These are phyloP conservation scores for Plasmodium gonderi DNA, from an alignment of 169 alveolate genomes.

Conservation along the genomic window DNA sequence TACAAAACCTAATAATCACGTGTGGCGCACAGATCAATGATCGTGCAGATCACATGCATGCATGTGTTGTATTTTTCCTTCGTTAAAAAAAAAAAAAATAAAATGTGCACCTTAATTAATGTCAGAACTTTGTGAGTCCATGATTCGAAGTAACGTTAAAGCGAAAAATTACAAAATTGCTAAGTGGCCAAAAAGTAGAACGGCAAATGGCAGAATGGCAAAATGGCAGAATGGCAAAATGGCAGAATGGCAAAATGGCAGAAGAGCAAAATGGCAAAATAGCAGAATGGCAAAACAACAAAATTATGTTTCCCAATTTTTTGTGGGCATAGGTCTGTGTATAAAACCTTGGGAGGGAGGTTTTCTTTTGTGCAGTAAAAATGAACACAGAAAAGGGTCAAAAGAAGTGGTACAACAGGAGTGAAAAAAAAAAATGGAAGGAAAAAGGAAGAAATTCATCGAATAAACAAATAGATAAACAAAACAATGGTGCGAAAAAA, in stretches of 20 bases:
- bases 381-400: not conserved
- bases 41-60: not conserved
- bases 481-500: not conserved
- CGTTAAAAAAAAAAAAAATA: not conserved
- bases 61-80: not conserved
- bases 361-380: not conserved
- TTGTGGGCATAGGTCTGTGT: not conserved
- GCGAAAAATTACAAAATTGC: no score
- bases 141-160: no score
- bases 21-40: not conserved
- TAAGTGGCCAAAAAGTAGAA: no score
- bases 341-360: not conserved
- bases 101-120: not conserved
- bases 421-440: not conserved
- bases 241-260: not conserved
- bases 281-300: not conserved
- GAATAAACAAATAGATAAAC: no score
- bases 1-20: no score
- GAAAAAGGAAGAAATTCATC: not conserved
- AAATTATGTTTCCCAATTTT: no score
- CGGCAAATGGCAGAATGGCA: not conserved
- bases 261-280: not conserved
- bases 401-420: not conserved
- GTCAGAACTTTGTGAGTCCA: no score
- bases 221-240: not conserved